Percentiles rank a stretch among this genome's conserved stretches.
phyloP scores from a whole-genome alignment of 352 stramenopile genomes.

The Globisporangium cylindrosporum region DNA sequence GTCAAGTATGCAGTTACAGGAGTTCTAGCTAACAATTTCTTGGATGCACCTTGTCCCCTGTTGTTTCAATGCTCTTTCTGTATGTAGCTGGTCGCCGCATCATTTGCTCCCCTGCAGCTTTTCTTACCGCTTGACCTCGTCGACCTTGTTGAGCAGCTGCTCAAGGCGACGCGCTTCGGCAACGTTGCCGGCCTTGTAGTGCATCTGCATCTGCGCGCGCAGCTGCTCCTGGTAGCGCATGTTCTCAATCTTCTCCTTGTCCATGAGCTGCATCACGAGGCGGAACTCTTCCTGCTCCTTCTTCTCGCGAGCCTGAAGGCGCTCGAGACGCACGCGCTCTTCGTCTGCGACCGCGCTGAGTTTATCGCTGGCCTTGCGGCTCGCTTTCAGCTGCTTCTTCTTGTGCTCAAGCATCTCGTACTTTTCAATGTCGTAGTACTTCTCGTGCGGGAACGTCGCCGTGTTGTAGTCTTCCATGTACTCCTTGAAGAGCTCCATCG shows the following conservation, averaged over 20 bases:
- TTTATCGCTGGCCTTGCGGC: constrained; percentile 26
- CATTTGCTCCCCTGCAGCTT: neutral
- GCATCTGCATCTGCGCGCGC: constrained; percentile 85
- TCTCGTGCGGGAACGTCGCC: constrained; percentile 94
- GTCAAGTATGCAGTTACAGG: neutral
- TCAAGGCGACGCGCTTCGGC: constrained; percentile 82
- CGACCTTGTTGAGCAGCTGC: constrained; percentile 64
- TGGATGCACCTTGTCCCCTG: too few relatives aligned
- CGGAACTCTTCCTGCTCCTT: constrained; percentile 76
- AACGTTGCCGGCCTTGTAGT: constrained; percentile 89
- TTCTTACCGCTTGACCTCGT: constrained; percentile 37
- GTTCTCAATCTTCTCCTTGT: constrained; percentile 81
- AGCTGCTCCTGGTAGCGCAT: constrained; percentile 87
- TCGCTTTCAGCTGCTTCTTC: constrained; percentile 64
- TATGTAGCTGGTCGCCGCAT: too few relatives aligned
- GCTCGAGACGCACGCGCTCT: constrained; percentile 61
- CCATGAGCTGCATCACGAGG: constrained; percentile 78
- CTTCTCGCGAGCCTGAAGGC: constrained; percentile 42
- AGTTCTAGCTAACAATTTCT: neutral
- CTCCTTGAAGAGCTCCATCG: constrained; percentile 89
- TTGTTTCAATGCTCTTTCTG: too few relatives aligned
- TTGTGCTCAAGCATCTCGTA: constrained; percentile 96
- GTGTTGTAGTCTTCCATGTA: constrained; percentile 99
- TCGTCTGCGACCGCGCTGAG: constrained; percentile 44
- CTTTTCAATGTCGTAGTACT: constrained; percentile 98